phyloP scores from a whole-genome alignment of 345 rosid species.

The Eucalyptus pumila region DNA sequence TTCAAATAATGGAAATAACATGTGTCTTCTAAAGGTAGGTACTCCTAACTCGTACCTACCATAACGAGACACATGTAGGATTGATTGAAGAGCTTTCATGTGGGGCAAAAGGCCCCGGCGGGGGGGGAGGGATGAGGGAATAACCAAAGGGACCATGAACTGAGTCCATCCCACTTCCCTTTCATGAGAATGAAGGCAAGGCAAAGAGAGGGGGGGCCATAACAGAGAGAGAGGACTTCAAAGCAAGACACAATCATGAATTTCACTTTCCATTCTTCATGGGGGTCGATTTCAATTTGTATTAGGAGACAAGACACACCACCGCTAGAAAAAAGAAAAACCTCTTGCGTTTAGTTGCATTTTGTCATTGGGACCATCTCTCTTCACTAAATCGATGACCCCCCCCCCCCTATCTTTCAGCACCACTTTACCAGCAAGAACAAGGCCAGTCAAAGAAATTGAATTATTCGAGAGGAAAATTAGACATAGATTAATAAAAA shows the following conservation, averaged over 20 bases:
- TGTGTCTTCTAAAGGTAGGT: background rate
- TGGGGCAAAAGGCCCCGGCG: background rate
- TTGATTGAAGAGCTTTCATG: background rate
- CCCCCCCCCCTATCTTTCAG: conserved; percentile 1
- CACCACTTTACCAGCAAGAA: conserved; percentile 5
- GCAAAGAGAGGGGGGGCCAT: background rate
- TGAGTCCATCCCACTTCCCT: background rate
- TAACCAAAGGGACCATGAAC: background rate
- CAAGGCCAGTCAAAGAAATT: background rate
- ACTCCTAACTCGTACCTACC: conserved; percentile 10
- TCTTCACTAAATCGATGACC: background rate
- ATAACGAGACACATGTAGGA: background rate
- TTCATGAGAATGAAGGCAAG: background rate
- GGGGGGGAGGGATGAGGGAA: background rate
- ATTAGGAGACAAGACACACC: background rate
- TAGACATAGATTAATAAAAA: background rate
- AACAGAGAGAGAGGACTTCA: background rate
- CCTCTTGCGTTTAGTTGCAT: conserved; percentile 19
- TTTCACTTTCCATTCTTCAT: conserved; percentile 12
- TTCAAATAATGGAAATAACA: background rate
- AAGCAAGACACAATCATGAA: conserved; percentile 20
- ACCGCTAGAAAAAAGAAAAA: background rate
- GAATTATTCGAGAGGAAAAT: background rate
- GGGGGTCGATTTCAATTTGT: conserved; percentile 12
- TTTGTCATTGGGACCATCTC: conserved; percentile 10